Conservation (phyloP, 1,284 basidiomycete genomes). For the Ganoderma sp. region DNA sequence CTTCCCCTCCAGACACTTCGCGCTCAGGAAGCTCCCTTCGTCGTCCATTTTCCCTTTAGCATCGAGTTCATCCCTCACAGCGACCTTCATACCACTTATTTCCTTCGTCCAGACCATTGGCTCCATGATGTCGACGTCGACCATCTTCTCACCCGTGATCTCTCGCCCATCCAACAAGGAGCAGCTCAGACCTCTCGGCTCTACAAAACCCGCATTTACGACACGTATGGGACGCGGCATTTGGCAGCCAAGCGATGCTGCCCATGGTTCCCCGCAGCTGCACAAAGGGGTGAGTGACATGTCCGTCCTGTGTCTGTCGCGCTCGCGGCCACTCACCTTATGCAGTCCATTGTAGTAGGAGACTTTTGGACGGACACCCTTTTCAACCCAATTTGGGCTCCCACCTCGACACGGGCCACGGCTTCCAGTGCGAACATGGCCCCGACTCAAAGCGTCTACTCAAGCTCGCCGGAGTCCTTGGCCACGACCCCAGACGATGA, state of each 20-base stretch:
- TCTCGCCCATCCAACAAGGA: slow-evolving; percentile 17
- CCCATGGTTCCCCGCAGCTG: not conserved
- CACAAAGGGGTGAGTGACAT: not conserved
- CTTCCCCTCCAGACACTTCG: slow-evolving; percentile 22
- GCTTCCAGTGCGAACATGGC: not conserved
- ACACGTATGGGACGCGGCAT: not conserved
- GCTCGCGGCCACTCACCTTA: not conserved
- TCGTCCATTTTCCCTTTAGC: not conserved
- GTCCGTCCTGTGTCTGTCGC: too few species aligned
- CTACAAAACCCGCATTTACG: slow-evolving; percentile 3
- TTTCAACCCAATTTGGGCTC: slow-evolving; percentile 5
- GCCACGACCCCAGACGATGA: slow-evolving; percentile 11
- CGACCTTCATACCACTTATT: not conserved
- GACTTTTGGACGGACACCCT: slow-evolving; percentile 8
- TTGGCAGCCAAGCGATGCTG: not conserved
- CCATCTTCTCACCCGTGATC: slow-evolving; percentile 25
- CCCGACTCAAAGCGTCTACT: not conserved
- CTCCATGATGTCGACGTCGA: slow-evolving; percentile 11
- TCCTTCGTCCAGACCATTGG: not conserved
- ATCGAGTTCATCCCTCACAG: not conserved
- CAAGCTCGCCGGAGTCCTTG: slow-evolving; percentile 17
- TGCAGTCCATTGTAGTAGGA: not conserved
- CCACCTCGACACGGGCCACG: too few species aligned
- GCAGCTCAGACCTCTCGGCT: not conserved
- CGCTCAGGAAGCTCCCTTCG: not conserved